Evolutionary conservation across 2,329 filamentous ascomycete species (phyloP).

Genomic region (Phaeosphaeriaceae sp.): DNA sequence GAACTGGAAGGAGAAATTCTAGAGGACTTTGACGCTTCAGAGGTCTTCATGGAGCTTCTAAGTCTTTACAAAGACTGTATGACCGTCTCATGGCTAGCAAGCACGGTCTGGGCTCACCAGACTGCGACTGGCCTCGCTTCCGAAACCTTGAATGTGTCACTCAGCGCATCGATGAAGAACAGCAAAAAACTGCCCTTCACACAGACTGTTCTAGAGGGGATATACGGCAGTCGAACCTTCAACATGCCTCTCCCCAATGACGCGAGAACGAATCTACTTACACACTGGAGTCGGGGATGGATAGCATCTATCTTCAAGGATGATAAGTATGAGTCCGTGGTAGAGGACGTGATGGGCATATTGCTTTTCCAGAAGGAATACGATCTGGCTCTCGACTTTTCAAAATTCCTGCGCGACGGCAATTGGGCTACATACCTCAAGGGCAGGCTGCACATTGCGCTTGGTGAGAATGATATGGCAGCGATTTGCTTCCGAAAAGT

Average conservation of each 20-base stretch:
- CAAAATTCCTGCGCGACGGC: slow-evolving; percentile 67
- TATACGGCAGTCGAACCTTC: slow-evolving; percentile 41
- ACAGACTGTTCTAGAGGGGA: slow-evolving; percentile 46
- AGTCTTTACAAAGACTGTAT: slow-evolving; percentile 45
- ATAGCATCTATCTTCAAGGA: slow-evolving; percentile 48
- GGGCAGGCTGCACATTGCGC: slow-evolving; percentile 76
- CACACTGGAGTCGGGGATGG: slow-evolving; percentile 57
- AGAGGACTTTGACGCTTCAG: slow-evolving; percentile 66
- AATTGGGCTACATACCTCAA: slow-evolving; percentile 78
- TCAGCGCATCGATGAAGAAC: slow-evolving; percentile 33
- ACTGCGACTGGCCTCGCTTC: slow-evolving; percentile 37
- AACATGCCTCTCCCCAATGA: slow-evolving; percentile 35
- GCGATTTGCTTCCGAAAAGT: slow-evolving; percentile 81
- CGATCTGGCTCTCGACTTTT: slow-evolving; percentile 66
- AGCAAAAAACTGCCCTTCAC: slow-evolving; percentile 40
- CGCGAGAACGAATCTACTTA: slow-evolving; percentile 44
- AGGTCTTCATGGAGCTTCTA: slow-evolving; percentile 72
- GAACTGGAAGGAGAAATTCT: slow-evolving; percentile 76
- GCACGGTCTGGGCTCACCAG: slow-evolving; percentile 43
- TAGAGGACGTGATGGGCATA: slow-evolving; percentile 53
- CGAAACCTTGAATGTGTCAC: slow-evolving; percentile 27
- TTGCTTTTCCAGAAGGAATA: slow-evolving; percentile 53
- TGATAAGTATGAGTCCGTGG: slow-evolving; percentile 43
- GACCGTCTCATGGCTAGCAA: slow-evolving; percentile 45
- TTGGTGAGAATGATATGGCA: slow-evolving; percentile 76